Conservation (phyloP, 306 rosid species). For the Cucurbita ficifolia region DNA sequence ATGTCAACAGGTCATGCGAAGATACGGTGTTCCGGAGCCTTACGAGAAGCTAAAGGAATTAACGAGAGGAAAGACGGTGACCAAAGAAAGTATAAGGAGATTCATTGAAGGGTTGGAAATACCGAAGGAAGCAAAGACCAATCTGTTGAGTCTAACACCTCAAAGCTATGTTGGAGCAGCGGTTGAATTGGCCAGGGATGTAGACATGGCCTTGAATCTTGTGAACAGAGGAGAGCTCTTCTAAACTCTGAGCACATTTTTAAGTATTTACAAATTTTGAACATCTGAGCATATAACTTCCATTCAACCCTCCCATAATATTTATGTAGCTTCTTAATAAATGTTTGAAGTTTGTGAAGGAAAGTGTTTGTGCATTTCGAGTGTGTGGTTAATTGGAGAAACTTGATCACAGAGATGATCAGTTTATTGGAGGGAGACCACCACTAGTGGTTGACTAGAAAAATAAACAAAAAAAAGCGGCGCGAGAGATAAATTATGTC, state of each 20-base stretch:
- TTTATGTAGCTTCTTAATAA: neutral
- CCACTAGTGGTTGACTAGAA: too few species aligned
- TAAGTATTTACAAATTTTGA: neutral
- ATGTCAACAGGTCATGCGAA: slow-evolving; percentile 62
- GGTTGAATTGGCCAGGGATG: slow-evolving; percentile 51
- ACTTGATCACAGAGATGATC: too few species aligned
- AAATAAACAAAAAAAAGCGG: too few species aligned
- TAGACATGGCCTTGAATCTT: slow-evolving; percentile 26
- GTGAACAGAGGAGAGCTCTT: slow-evolving; percentile 10
- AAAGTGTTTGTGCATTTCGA: neutral
- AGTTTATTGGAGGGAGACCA: too few species aligned
- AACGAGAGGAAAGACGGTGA: slow-evolving; percentile 79
- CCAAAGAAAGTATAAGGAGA: slow-evolving; percentile 53
- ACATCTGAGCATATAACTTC: neutral
- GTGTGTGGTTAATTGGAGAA: neutral
- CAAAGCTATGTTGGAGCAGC: slow-evolving; percentile 75
- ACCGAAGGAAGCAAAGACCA: slow-evolving; percentile 51
- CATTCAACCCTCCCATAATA: neutral
- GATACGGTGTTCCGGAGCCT: slow-evolving; percentile 89
- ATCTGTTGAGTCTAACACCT: slow-evolving; percentile 58
- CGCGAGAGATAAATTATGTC: too few species aligned
- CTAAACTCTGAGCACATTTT: neutral
- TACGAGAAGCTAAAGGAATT: slow-evolving; percentile 79
- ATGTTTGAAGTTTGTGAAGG: neutral
- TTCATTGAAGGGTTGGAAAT: slow-evolving; percentile 62